phyloP scores from a whole-genome alignment of 768 basidiomycete species.

The Solioccasus polychromus region DNA sequence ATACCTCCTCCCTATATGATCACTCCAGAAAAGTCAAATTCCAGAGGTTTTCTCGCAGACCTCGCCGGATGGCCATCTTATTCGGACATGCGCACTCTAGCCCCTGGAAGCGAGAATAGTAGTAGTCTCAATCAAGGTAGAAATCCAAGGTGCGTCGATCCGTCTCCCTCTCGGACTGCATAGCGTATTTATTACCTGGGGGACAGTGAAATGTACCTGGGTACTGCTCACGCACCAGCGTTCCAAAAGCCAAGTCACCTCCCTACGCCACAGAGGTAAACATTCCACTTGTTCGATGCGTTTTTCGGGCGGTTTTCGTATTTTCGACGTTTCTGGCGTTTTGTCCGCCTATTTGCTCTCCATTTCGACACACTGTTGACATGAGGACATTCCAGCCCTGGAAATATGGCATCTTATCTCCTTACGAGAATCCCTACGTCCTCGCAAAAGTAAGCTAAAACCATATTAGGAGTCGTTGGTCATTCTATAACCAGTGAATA shows the following conservation, averaged over 20 bases:
- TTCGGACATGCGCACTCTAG: slow-evolving; percentile 11
- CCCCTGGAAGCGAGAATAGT: slow-evolving; percentile 13
- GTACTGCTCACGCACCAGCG: background rate
- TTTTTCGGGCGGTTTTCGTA: background rate
- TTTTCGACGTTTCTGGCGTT: background rate
- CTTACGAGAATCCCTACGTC: slow-evolving; percentile 15
- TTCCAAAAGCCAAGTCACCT: slow-evolving; percentile 23
- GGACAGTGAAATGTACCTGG: slow-evolving; percentile 10
- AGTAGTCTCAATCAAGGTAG: slow-evolving; percentile 5
- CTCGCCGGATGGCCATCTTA: slow-evolving; percentile 15
- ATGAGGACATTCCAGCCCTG: slow-evolving; percentile 29
- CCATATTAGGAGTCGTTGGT: background rate
- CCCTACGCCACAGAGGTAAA: slow-evolving; percentile 32
- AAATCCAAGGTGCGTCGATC: slow-evolving; percentile 15
- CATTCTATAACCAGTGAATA: background rate
- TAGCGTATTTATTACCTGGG: slow-evolving; percentile 1
- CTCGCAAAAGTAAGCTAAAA: slow-evolving; percentile 18
- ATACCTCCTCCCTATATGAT: slow-evolving; percentile 7
- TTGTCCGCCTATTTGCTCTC: background rate
- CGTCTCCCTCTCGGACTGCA: background rate
- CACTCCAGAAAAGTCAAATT: slow-evolving; percentile 11
- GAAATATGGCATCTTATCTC: slow-evolving; percentile 31
- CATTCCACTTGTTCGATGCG: background rate
- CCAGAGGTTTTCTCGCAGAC: slow-evolving; percentile 9
- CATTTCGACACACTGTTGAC: slow-evolving; percentile 10